Evolutionary conservation across 2,329 filamentous ascomycete species (phyloP), one percentile per base, ranked within the genome.

Genomic region (Metarhizium sp.): DNA sequence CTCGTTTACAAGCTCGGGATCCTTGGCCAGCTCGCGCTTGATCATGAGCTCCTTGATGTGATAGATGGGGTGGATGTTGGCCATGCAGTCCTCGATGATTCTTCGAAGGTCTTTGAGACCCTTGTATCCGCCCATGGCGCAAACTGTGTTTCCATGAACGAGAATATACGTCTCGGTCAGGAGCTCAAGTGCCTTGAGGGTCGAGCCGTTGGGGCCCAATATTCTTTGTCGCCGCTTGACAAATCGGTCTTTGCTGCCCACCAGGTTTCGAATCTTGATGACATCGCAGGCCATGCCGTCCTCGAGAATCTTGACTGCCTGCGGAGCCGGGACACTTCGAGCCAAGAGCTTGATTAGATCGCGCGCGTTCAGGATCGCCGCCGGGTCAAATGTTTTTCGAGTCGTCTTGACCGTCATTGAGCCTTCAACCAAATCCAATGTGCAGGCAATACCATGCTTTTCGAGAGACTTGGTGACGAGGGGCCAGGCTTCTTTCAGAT

Each of bases 331-430:
- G 5, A 99, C 94, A 64, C 88, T 94, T 68, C 94, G 82, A 3
- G 94, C 87, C 6, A 99, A 80, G 38, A 99, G 78, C 68, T 96
- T 96, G 69, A 99, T 94, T 59, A 99, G 77, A 69, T 99, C 94
- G 61, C 94, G 84, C 16, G 92, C 92, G 63, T 96, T 96, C 55
- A 99, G 80, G 56, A 99, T 95, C 4, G 92, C 83, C 6, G 92
- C 91, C 7, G 94, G 94, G 67, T 99, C 94, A 69, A 79, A 95
- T 3, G 91, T 95, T 71, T 92, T 92, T 64, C 88, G 79, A 2
- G 92, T 97, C 29, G 94, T 97, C 73, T 92, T 95, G 61, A 97
- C 92, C 0, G 88, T 92, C 92, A 97, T 97, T 69, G 85, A 90
- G 67, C 94, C 94, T 70, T 97, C 92, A 4, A 97, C 88, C 69